A percentile compares a stretch with the other conserved stretches of the same genome.
Evolutionary conservation across 2,329 filamentous ascomycete species (phyloP).

Genomic region (Colletotrichum cordylinicola): DNA sequence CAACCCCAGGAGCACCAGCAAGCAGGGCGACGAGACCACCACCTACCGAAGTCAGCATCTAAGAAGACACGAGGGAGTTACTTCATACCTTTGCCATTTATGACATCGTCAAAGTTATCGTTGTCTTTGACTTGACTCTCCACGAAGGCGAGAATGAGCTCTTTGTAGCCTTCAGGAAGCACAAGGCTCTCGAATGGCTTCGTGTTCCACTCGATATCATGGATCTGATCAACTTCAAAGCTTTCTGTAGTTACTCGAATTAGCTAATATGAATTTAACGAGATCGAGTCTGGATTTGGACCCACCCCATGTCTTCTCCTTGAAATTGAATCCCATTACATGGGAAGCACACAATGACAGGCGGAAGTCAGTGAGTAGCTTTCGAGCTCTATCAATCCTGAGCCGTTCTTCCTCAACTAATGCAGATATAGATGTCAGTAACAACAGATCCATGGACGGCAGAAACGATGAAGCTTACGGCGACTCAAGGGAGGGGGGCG

Average conservation of each 20-base stretch:
- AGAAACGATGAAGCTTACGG: not conserved
- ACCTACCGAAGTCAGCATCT: not conserved
- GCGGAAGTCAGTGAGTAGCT: conserved; percentile 19
- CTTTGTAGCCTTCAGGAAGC: conserved; percentile 53
- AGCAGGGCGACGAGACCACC: conserved; percentile 40
- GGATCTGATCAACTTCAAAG: conserved; percentile 51
- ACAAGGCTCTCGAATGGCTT: conserved; percentile 55
- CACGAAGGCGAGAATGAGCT: conserved; percentile 55
- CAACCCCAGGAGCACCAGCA: conserved; percentile 37
- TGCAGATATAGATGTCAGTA: not conserved
- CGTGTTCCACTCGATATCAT: conserved; percentile 51
- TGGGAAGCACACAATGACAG: conserved; percentile 14
- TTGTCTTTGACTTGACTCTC: conserved; percentile 48
- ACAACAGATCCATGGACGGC: not conserved
- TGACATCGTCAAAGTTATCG: conserved; percentile 54
- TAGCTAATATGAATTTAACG: not conserved
- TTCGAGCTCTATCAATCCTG: not conserved
- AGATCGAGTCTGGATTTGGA: not conserved
- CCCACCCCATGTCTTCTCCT: conserved; percentile 46
- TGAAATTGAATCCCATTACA: conserved; percentile 51
- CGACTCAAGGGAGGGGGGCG: not conserved
- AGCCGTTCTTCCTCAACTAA: not conserved
- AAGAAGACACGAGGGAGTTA: not conserved
- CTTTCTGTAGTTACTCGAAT: not conserved
- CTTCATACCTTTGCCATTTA: conserved; percentile 50